Conservation (phyloP, 116 monocot genomes). For the Iris pallida region DNA sequence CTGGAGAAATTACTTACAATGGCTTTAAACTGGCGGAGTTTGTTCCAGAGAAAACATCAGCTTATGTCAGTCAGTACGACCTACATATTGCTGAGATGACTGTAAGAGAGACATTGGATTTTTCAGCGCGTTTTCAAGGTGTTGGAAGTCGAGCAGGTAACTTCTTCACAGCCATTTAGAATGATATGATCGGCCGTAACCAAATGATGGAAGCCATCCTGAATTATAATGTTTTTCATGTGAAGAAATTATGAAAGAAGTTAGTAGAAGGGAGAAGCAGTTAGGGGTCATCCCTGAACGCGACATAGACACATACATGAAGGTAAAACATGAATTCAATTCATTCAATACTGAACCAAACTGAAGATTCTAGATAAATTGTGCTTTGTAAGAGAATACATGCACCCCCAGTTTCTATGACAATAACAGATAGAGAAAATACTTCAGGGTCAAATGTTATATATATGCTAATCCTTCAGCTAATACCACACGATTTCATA, state of each 20-base stretch:
- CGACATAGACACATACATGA: slow-evolving; percentile 81
- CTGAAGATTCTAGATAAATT: too few species aligned
- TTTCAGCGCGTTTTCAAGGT: slow-evolving; percentile 42
- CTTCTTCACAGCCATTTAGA: background rate
- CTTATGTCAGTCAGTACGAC: slow-evolving; percentile 39
- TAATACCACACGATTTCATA: too few species aligned
- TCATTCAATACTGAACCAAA: too few species aligned
- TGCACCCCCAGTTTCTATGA: too few species aligned
- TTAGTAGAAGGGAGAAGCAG: slow-evolving; percentile 59
- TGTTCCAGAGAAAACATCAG: slow-evolving; percentile 40
- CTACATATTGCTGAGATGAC: slow-evolving; percentile 46
- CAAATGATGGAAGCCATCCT: background rate
- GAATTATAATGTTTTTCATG: background rate
- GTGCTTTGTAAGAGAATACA: too few species aligned
- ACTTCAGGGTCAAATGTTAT: too few species aligned
- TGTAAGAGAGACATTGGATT: slow-evolving; percentile 36
- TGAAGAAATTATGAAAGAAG: slow-evolving; percentile 82
- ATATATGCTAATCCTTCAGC: too few species aligned
- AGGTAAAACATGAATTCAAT: slow-evolving; percentile 33
- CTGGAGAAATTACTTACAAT: slow-evolving; percentile 30
- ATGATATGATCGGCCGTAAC: background rate
- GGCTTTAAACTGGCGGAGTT: slow-evolving; percentile 28
- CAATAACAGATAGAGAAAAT: too few species aligned
- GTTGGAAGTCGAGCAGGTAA: slow-evolving; percentile 46
- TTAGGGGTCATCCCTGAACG: slow-evolving; percentile 66